Percentiles rank a stretch among this genome's conserved stretches.
phyloP scores from a whole-genome alignment of 2,329 filamentous ascomycete genomes.

The Botrytis tulipae region DNA sequence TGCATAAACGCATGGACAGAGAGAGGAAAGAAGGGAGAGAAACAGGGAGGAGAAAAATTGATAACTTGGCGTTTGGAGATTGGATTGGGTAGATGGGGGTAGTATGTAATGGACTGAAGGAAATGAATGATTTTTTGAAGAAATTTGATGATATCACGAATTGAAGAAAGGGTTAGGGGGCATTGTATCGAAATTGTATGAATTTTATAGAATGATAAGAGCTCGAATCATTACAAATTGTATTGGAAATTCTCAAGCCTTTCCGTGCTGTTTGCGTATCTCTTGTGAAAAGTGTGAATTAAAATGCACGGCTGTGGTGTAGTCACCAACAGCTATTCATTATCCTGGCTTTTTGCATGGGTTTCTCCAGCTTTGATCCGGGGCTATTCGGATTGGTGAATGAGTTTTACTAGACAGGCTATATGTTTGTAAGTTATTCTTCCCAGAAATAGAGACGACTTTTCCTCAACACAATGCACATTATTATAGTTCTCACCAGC shows the following conservation, averaged over 20 bases:
- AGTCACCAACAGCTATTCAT: too few relatives aligned
- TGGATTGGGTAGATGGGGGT: neutral
- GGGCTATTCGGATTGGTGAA: neutral
- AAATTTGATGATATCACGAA: neutral
- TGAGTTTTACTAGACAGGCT: neutral
- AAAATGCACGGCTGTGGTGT: neutral
- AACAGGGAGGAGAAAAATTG: neutral
- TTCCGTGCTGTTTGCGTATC: neutral
- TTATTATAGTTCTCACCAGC: neutral
- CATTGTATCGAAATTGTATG: neutral
- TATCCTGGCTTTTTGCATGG: too few relatives aligned
- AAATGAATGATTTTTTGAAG: neutral
- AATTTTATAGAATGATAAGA: neutral
- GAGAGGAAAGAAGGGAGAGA: accelerated
- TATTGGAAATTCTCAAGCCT: neutral
- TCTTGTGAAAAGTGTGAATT: neutral
- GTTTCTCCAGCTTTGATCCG: neutral
- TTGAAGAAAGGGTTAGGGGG: neutral
- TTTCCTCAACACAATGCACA: neutral
- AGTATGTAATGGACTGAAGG: neutral
- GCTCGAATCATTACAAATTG: neutral
- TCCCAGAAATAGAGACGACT: neutral
- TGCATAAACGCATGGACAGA: neutral
- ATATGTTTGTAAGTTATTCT: neutral
- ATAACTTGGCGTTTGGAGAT: neutral